phyloP scores from a whole-genome alignment of 2,329 filamentous ascomycete genomes.

The Aspergillus hortae region DNA sequence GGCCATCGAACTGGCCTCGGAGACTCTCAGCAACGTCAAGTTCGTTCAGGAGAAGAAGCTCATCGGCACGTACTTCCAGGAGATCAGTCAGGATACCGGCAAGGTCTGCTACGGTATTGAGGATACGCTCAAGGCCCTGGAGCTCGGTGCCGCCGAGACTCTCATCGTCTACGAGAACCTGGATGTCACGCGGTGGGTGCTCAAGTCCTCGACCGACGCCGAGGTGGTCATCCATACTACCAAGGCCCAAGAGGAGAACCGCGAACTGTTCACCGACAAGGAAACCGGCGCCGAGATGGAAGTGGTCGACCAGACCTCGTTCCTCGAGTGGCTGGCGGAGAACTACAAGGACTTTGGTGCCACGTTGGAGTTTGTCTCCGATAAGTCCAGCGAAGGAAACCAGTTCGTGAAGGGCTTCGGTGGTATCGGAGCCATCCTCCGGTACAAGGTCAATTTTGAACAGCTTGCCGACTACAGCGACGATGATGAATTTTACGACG shows the following conservation, averaged over 20 bases:
- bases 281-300: slow-evolving; percentile 98
- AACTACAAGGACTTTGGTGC: slow-evolving; percentile 98
- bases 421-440: slow-evolving; percentile 93
- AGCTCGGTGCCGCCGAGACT: slow-evolving; percentile 89
- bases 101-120: slow-evolving; percentile 98
- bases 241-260: slow-evolving; percentile 77
- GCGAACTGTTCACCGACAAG: slow-evolving; percentile 89
- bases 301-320: slow-evolving; percentile 77
- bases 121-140: slow-evolving; percentile 93
- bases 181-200: slow-evolving; percentile 84
- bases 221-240: slow-evolving; percentile 81
- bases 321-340: slow-evolving; percentile 99
- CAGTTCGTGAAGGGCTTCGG: slow-evolving; percentile 99
- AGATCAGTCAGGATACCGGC: slow-evolving; percentile 96
- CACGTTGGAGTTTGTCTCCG: slow-evolving; percentile 92
- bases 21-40: slow-evolving; percentile 98
- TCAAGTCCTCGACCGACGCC: slow-evolving; percentile 72
- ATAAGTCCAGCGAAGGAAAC: slow-evolving; percentile 96
- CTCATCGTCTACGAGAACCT: slow-evolving; percentile 97
- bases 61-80: slow-evolving; percentile 97
- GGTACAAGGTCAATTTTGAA: slow-evolving; percentile 99
- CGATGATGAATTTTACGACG: slow-evolving; percentile 89
- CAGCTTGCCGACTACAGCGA: slow-evolving; percentile 90
- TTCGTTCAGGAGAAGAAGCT: slow-evolving; percentile 99
- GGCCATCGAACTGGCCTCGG: slow-evolving; percentile 89